Base-by-base conservation (phyloP, 139 green algal genomes). In the Chlorella sp. region DNA sequence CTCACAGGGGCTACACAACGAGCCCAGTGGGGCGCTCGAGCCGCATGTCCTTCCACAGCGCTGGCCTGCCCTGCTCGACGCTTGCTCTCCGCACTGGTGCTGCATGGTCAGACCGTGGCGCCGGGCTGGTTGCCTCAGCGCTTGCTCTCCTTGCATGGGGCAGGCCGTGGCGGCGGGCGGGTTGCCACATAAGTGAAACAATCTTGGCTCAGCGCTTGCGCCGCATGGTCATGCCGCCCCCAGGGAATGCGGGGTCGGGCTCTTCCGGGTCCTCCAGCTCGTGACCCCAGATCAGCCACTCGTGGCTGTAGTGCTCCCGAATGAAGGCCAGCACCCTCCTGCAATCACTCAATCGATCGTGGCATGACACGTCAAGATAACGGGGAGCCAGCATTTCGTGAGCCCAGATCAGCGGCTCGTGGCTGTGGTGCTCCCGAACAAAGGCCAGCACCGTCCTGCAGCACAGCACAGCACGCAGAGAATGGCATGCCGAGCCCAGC, bases 151-250 rank as follows among this genome's bases (percentile, higher is more conserved):
- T n/a, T n/a, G n/a, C n/a, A n/a, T n/a, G n/a, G n/a, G n/a, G n/a
- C n/a, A n/a, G n/a, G n/a, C n/a, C n/a, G n/a, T n/a, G n/a, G n/a
- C n/a, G n/a, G n/a, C n/a, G n/a, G n/a, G n/a, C n/a, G n/a, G n/a
- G n/a, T n/a, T n/a, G n/a, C n/a, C n/a, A n/a, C n/a, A n/a, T n/a
- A n/a, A n/a, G n/a, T n/a, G n/a, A n/a, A n/a, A n/a, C n/a, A n/a
- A n/a, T n/a, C n/a, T n/a, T n/a, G 3, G 64, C 64, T 71, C 64
- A 71, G 7, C 64, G 30, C 42, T 85, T 86, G 39, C 83, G 83
- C 61, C 61, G 60, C 83, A 87, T 77, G 2, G 83, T 87, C 24
- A 87, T 78, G 24, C 61, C 83, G 61, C 83, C 83, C 9, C 37
- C 37, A 5, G 42, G 28, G 61, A 14, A 0, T 15, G 24, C 66